These are phyloP conservation scores for Mycosarcoma mackinlayi DNA, from an alignment of 1,284 basidiomycete species.

Conservation along the genomic window DNA sequence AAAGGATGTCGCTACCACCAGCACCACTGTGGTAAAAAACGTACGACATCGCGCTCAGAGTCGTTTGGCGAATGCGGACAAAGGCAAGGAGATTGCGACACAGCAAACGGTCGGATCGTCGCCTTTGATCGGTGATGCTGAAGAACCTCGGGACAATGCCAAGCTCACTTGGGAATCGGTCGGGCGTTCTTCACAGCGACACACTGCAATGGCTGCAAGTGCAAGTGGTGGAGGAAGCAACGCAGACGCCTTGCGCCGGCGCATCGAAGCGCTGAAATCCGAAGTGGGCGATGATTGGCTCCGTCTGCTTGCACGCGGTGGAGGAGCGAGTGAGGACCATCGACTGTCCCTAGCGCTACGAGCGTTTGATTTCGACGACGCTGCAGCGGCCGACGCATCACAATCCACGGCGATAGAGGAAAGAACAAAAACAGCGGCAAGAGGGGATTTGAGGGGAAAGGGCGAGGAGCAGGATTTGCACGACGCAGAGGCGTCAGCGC, in stretches of 20 bases:
- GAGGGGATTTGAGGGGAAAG: too few species aligned
- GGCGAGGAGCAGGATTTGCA: too few species aligned
- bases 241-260: slow-evolving; percentile 44
- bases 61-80: slow-evolving; percentile 3
- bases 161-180: too few species aligned
- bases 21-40: slow-evolving; percentile 28
- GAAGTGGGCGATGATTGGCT: slow-evolving; percentile 67
- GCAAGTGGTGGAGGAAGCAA: slow-evolving; percentile 1
- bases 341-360: neutral
- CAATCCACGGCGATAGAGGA: too few species aligned
- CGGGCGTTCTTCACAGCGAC: too few species aligned
- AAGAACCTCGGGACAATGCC: too few species aligned
- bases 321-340: slow-evolving; percentile 12
- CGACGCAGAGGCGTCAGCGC: too few species aligned
- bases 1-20: slow-evolving; percentile 28
- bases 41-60: slow-evolving; percentile 16
- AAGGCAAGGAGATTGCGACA: slow-evolving; percentile 10
- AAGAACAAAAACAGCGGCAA: too few species aligned
- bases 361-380: neutral
- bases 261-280: slow-evolving; percentile 62
- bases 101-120: too few species aligned
- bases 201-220: too few species aligned
- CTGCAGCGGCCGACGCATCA: neutral
- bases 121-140: neutral
- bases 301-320: slow-evolving; percentile 42